These are phyloP conservation scores for Hypoxylon fuscum DNA, from an alignment of 495 filamentous ascomycete species.

Conservation along the genomic window DNA sequence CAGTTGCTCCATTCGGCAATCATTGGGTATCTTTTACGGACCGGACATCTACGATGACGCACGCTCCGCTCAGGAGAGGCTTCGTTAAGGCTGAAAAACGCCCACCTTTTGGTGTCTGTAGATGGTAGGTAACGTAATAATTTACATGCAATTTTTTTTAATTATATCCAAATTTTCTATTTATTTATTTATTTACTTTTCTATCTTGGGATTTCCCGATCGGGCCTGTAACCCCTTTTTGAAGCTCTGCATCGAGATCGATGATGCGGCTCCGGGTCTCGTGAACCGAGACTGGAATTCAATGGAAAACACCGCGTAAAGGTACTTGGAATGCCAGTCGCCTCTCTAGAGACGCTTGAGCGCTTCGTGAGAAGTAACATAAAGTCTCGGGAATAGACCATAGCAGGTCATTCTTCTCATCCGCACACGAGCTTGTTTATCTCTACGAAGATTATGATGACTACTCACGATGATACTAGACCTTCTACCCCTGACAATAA, in stretches of 20 bases:
- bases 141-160: too few species aligned
- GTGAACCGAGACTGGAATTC: background rate
- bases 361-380: background rate
- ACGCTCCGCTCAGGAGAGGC: too few species aligned
- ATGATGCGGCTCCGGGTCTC: background rate
- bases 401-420: background rate
- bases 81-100: too few species aligned
- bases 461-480: background rate
- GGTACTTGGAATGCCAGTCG: background rate
- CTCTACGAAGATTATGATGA: background rate
- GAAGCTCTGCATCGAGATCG: background rate
- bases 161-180: too few species aligned
- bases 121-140: too few species aligned
- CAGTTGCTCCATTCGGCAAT: too few species aligned
- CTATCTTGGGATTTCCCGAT: too few species aligned
- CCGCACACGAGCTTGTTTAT: background rate
- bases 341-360: background rate
- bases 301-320: background rate
- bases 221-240: too few species aligned
- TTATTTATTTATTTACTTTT: too few species aligned
- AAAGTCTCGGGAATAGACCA: background rate
- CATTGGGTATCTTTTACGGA: too few species aligned
- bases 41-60: too few species aligned
- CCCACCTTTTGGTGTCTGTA: too few species aligned
- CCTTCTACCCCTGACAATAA: slow-evolving; percentile 1